Evolutionary conservation across 805 yeast species (phyloP).

Genomic region (Wickerhamomyces bovis): DNA sequence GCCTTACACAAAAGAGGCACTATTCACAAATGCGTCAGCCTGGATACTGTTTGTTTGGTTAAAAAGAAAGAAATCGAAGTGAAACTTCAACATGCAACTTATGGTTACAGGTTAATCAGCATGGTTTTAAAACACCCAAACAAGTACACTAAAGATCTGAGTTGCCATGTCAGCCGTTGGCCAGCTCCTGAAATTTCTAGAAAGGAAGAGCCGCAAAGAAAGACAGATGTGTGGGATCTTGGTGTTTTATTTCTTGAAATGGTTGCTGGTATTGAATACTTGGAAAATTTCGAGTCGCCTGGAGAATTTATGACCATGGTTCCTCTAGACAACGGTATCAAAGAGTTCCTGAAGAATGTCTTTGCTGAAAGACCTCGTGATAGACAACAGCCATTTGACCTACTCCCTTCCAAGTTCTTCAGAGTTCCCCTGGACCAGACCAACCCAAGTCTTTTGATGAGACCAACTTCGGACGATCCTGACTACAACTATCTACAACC

Average conservation of each 20-base stretch:
- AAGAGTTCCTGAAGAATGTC: conserved; percentile 61
- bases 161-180: conserved; percentile 41
- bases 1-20: conserved; percentile 80
- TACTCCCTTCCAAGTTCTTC: conserved; percentile 76
- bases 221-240: conserved; percentile 90
- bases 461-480: conserved; percentile 12
- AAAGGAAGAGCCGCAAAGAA: conserved; percentile 51
- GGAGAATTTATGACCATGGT: conserved; percentile 49
- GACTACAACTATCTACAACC: conserved; percentile 13
- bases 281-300: conserved; percentile 53
- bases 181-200: conserved; percentile 66
- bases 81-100: conserved; percentile 55
- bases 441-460: conserved; percentile 22
- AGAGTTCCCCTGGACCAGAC: conserved; percentile 56
- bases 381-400: conserved; percentile 78
- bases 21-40: conserved; percentile 61
- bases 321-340: conserved; percentile 49
- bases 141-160: conserved; percentile 18
- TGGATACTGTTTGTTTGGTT: conserved; percentile 51
- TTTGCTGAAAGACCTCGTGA: conserved; percentile 60
- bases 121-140: conserved; percentile 35
- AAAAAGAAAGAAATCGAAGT: conserved; percentile 47
- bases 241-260: conserved; percentile 73
- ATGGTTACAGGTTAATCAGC: conserved; percentile 42
- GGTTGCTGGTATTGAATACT: conserved; percentile 52